These are phyloP conservation scores for Gastrodia elata DNA, from an alignment of 106 monocot genomes.

Conservation along the genomic window DNA sequence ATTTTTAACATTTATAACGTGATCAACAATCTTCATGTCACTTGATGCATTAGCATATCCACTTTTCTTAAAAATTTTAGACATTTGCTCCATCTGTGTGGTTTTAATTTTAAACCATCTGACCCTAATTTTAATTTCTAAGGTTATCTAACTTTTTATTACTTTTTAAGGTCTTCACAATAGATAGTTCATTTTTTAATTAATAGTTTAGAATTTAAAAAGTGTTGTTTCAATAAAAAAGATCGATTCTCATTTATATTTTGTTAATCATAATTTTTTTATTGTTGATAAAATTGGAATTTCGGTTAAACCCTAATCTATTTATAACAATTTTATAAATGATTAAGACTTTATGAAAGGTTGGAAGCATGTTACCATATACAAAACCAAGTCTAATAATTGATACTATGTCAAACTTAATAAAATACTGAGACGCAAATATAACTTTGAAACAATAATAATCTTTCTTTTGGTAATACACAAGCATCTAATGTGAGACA, in stretches of 20 bases:
- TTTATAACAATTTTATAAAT: background rate
- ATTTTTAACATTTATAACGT: too few relatives aligned
- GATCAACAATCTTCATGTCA: too few relatives aligned
- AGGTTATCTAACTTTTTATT: too few relatives aligned
- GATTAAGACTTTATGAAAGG: too few relatives aligned
- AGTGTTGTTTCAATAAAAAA: background rate
- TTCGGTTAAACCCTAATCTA: background rate
- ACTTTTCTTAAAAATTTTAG: too few relatives aligned
- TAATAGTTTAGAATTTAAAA: background rate
- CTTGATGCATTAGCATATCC: too few relatives aligned
- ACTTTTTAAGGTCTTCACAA: background rate
- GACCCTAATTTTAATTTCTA: too few relatives aligned
- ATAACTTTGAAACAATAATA: background rate
- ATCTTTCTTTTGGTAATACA: background rate
- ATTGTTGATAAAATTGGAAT: background rate
- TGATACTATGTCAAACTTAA: background rate
- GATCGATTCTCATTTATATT: background rate
- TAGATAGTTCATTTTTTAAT: background rate
- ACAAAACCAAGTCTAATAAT: background rate
- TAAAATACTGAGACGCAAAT: background rate
- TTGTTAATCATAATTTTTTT: slow-evolving; percentile 1
- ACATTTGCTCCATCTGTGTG: too few relatives aligned
- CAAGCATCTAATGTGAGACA: background rate
- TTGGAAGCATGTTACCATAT: background rate
- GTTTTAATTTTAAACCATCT: too few relatives aligned